Evolutionary conservation across 441 rosid genomes (phyloP), one percentile per base, ranked within the genome.

Genomic region (Viola pubescens): DNA sequence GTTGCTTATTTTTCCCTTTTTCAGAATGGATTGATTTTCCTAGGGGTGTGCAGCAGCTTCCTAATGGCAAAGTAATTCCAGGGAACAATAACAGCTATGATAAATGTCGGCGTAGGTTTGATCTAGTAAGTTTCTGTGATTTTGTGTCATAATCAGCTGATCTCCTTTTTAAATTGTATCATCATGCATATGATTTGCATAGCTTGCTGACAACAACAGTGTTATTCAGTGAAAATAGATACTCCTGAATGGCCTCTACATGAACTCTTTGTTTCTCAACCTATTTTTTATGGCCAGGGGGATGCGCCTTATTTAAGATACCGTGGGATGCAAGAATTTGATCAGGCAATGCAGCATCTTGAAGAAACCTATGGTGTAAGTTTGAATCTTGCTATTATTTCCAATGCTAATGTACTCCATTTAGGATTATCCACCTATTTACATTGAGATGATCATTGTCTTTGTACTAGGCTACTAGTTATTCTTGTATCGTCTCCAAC

Each of bases 11-110:
- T 56, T 56, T 50, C 12, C 44, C 59, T 51, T 68, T 12, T 70
- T 63, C 79, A 94, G 99, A 94, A 73, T 94, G 99, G 99, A 90
- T 94, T 42, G 99, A 94, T 78, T 94, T 94, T 68, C 99, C 97
- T 50, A 88, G 96, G 71, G 91, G 79, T 37, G 82, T 83, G 11
- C 95, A 79, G 75, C 85, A 11, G 59, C 98, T 88, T 82, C 89
- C 92, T 46, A 68, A n/a, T 56, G 96, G 98, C 19, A 40, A 56
- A 69, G 68, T 76, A 45, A 70, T 91, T 75, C 76, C 74, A 14
- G 99, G 99, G 60, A 94, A 90, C 67, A 78, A 80, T 71, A 46
- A n/a, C 76, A 94, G 99, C 66, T 94, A 67, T 47, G 99, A 89
- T 68, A 89, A 88, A 75, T 94, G 99, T 66, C 80, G 99, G 37